Base-by-base conservation (phyloP, 176 grass and related monocot genomes). In the Typha latifolia region DNA sequence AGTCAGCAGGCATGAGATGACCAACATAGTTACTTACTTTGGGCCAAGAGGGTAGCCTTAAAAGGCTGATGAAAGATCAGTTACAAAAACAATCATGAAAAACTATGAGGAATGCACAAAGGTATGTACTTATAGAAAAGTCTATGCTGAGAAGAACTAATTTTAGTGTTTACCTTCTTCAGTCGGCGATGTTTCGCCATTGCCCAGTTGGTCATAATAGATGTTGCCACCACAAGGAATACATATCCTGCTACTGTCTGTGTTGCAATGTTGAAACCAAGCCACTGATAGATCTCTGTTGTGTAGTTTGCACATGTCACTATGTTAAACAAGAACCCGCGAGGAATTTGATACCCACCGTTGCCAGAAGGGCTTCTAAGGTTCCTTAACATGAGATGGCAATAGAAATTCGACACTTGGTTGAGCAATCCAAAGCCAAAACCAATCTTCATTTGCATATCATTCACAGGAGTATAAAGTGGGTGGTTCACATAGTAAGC, bases 271-370 rank as follows among this genome's bases (percentile, higher is more conserved):
- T 99, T 99, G 77, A 99, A 99, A 0, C 94, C 89, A 0, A 99
- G 29, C 94, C 94, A 99, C 51, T 99, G 89, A 80, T 99, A 99
- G 79, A 99, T 99, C 78, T 99, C 94, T 0, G 94, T 99, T 6
- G 89, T 99, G 68, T 99, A 99, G 65, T 99, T 99, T 2, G 94
- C 94, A 2, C 94, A 99, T 0, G 94, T 99, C 77, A 93, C 94
- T 0, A 93, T 87, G 80, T 99, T 93, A 76, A 99, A 99, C 79
- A 99, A 69, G 72, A 99, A 99, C 0, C 94, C 94, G 20, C 55
- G 74, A 19, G 94, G 94, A 64, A 99, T 99, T 80, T 93, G 94
- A 62, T 93, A 99, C 2, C 94, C 94, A 15, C 94, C 94, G 14
- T 56, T 81, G 29, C 94, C 89, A 1, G 70, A 72, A 1, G 89